Percentiles rank a stretch among this genome's conserved stretches.
Evolutionary conservation across 2,329 filamentous ascomycete species (phyloP).

Genomic region (Aspergillus ruber): DNA sequence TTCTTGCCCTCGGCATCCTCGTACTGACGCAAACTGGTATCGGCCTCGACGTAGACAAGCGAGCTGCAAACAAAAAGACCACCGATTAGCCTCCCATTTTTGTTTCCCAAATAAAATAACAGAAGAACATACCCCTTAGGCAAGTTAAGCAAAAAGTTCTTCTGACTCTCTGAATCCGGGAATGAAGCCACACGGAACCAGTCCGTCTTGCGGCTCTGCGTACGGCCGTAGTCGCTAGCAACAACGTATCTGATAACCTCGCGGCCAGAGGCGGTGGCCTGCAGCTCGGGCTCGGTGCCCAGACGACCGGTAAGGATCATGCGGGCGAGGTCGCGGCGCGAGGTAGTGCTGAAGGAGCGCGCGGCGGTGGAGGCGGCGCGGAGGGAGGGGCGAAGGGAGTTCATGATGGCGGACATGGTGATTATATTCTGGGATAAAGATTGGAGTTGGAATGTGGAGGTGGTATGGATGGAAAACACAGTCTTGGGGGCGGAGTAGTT

Average conservation of each 20-base stretch:
- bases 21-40: constrained; percentile 62
- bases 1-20: constrained; percentile 65
- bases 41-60: constrained; percentile 75
- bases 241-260: constrained; percentile 74
- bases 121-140: constrained; percentile 70
- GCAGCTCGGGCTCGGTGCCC: constrained; percentile 69
- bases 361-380: constrained; percentile 40
- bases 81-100: neutral
- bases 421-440: neutral
- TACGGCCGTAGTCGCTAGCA: constrained; percentile 59
- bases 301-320: constrained; percentile 85
- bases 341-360: constrained; percentile 69
- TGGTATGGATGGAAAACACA: neutral
- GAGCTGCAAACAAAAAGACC: constrained; percentile 47
- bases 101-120: neutral
- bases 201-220: constrained; percentile 68
- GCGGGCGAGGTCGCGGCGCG: constrained; percentile 60
- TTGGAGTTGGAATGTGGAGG: neutral
- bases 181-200: constrained; percentile 83
- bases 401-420: constrained; percentile 43
- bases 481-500: too few species aligned
- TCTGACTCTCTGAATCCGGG: constrained; percentile 55
- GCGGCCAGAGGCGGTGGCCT: constrained; percentile 61
- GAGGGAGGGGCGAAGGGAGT: constrained; percentile 46
- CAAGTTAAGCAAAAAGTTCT: constrained; percentile 66